Percentiles rank a stretch among this genome's conserved stretches.
phyloP scores from a whole-genome alignment of 2,329 filamentous ascomycete genomes.

The Fusarium sp. region DNA sequence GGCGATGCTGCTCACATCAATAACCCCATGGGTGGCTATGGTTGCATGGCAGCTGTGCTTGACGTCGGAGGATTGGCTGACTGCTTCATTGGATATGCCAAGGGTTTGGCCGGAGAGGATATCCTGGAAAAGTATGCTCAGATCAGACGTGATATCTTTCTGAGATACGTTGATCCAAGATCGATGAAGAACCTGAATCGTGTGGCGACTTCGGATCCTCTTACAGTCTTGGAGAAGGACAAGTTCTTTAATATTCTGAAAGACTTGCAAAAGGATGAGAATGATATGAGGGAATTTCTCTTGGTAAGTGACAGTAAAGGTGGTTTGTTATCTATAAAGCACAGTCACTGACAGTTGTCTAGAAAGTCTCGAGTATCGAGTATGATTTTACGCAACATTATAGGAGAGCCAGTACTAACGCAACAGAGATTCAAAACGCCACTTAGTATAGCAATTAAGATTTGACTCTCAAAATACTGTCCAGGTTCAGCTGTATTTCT shows the following conservation, averaged over 20 bases:
- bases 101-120: background rate
- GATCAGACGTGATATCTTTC: background rate
- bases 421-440: background rate
- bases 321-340: too few species aligned
- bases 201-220: background rate
- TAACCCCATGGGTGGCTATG: slow-evolving; percentile 12
- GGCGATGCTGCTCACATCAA: slow-evolving; percentile 9
- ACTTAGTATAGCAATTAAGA: background rate
- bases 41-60: slow-evolving; percentile 5
- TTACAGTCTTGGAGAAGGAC: background rate
- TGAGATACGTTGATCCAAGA: slow-evolving; percentile 2
- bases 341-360: accelerated
- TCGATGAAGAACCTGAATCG: slow-evolving; percentile 13
- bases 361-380: slow-evolving; percentile 7
- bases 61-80: slow-evolving; percentile 4
- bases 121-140: background rate
- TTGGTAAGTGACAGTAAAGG: background rate
- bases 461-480: accelerated
- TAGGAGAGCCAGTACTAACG: background rate
- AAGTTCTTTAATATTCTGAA: background rate
- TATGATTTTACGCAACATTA: background rate
- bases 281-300: background rate
- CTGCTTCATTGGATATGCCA: slow-evolving; percentile 3
- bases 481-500: background rate
- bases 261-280: background rate